Percentiles rank a stretch among this genome's conserved stretches.
These are phyloP conservation scores for Mimosa bimucronata DNA, from an alignment of 306 rosid genomes.

Conservation along the genomic window DNA sequence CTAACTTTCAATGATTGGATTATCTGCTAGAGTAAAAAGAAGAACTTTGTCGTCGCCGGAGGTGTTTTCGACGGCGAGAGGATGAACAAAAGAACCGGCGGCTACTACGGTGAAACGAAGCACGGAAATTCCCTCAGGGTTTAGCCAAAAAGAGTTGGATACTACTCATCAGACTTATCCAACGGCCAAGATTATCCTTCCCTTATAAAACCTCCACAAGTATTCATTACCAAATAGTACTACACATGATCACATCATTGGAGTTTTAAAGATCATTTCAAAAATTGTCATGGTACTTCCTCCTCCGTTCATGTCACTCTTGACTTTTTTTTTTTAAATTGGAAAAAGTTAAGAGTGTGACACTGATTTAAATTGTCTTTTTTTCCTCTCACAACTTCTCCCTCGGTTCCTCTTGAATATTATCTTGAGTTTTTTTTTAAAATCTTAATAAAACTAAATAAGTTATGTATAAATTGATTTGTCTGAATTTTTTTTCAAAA, in stretches of 20 bases:
- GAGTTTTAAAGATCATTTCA: neutral
- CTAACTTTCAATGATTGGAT: neutral
- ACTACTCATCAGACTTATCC: neutral
- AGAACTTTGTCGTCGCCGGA: neutral
- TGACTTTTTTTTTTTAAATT: too few relatives aligned
- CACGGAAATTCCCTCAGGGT: neutral
- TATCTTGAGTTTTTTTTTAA: too few relatives aligned
- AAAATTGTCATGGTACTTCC: neutral
- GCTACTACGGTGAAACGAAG: neutral
- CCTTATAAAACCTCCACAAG: neutral
- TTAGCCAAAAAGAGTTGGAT: neutral
- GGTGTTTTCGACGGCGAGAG: neutral
- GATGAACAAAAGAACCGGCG: neutral
- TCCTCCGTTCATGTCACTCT: too few relatives aligned
- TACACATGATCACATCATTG: neutral
- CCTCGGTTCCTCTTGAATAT: too few relatives aligned
- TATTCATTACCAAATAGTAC: neutral
- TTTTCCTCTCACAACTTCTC: too few relatives aligned
- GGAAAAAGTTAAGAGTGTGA: too few relatives aligned
- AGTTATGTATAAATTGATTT: too few relatives aligned
- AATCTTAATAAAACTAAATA: too few relatives aligned
- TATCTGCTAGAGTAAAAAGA: neutral
- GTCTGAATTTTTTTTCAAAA: too few relatives aligned
- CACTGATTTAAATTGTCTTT: too few relatives aligned
- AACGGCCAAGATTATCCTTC: neutral